Base-by-base conservation (phyloP, 768 basidiomycete species). In the Phlegmacium glaucopus region DNA sequence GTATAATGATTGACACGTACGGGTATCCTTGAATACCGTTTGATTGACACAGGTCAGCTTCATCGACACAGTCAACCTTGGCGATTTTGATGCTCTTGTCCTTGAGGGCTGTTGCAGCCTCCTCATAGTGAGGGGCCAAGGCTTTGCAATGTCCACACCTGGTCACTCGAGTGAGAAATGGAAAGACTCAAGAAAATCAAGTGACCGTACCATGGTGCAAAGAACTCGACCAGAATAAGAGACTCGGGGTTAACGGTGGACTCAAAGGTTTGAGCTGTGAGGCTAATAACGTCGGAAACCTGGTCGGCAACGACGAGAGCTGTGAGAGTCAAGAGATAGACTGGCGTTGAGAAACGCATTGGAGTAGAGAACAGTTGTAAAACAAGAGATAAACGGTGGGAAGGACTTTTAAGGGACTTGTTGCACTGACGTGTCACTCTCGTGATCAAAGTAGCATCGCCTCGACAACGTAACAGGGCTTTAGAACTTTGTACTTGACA, bases 91-190 rank as follows among this genome's bases (percentile, higher is more conserved):
- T 91, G 66, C 76, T 76, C 65, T 85, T 89, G 54, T 85, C 87
- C 73, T 95, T 96, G 66, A 99, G 83, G 29, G 82, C 72, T 9
- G 94, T 95, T 1, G 96, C 94, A 4, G 96, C 95, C 65, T 89
- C 85, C 64, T 94, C 91, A 56, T 94, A 95, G 53, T 95, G 86
- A 44, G 94, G 94, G 16, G 92, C 93, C 44, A 96, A 78, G 28
- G 92, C 89, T 62, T 95, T 95, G 77, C 94, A 96, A 72, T 96
- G 94, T 39, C 93, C 92, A 64, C 92, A 94, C 89, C 88, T 90
- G 44, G 41, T 4, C 42, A 15, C 8, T 18, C 25, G 10, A 38
- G 29, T 6, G 27, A 34, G 26, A n/a, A 29, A 12, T 26, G 27
- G 22, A 39, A 42, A 49, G 16, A 38, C 18, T 35, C 32, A 38